Evolutionary conservation across 169 alveolate genomes (phyloP), one percentile per base, ranked within the genome.

Genomic region (Ichthyophthirius multifiliis): DNA sequence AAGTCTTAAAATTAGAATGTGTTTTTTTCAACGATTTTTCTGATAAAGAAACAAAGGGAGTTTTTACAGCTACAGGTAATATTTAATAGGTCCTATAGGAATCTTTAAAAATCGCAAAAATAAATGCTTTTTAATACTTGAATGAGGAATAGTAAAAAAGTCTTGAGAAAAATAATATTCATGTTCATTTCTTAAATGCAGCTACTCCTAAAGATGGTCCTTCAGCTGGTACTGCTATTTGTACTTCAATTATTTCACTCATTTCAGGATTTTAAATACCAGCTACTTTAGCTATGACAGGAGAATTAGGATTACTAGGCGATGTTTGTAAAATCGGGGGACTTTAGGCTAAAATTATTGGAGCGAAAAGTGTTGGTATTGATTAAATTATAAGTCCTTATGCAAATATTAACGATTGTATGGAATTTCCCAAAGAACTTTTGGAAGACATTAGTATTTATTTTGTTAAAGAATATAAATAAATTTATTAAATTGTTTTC

Each of bases 191-290:
- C 9, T 87, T 90, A 3, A 67, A 74, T 78, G 94, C 91, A 15
- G 94, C 94, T 18, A 84, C 76, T 3, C 91, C 94, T 3, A 89
- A 89, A 75, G 94, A 89, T 62, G 94, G 94, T 15, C 94, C 94
- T 4, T 80, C 89, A 27, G 94, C 94, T 23, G 94, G 94, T 20
- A 77, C 76, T 23, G 81, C 94, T 20, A 84, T 89, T 35, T 82
- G 84, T 30, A 85, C 89, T 5, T 88, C 94, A 12, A 48, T 89
- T 9, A 30, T 84, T 27, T 76, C 88, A 23, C 35, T 89, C 5
- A 83, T 74, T 16, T 35, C 65, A 6, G 48, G 64, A 1, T 48
- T 62, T 16, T 83, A 84, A 12, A 67, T 89, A 0, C 65, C 73
- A 30, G 35, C 80, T 20, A 80, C 76, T 44, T n/a, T 89, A 13